phyloP scores from a whole-genome alignment of 208 protist species.

The Acanthamoeba healyi region DNA sequence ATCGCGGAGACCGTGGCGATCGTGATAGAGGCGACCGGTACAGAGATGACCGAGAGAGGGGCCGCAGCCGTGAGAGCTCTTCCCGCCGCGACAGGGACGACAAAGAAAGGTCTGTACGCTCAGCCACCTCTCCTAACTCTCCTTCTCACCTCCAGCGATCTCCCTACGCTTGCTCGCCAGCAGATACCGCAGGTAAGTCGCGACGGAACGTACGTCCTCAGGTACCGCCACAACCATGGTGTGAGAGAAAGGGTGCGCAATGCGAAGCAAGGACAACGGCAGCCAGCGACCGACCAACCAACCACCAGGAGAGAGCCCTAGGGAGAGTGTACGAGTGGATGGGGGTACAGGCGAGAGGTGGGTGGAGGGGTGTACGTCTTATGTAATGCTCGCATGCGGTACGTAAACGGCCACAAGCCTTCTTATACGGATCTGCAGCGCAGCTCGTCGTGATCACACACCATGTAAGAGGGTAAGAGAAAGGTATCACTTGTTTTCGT shows the following conservation, averaged over 20 bases:
- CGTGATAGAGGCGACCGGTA: background rate
- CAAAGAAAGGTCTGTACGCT: constrained; percentile 9
- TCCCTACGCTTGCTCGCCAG: background rate
- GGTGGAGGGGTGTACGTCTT: background rate
- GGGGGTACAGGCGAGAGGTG: background rate
- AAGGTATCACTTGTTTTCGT: too few relatives aligned
- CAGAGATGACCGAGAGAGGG: constrained; percentile 38
- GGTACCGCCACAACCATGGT: constrained; percentile 55
- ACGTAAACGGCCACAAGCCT: background rate
- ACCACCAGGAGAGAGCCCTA: too few relatives aligned
- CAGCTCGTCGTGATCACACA: background rate
- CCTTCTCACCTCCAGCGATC: background rate
- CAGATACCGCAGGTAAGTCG: constrained; percentile 67
- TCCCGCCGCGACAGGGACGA: constrained; percentile 53
- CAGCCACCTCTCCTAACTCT: background rate
- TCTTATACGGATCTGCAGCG: background rate
- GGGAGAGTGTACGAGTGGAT: background rate
- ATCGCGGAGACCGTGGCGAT: constrained; percentile 37
- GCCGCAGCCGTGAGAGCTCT: constrained; percentile 39
- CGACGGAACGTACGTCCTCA: background rate
- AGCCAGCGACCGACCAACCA: background rate
- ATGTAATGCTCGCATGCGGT: constrained; percentile 8
- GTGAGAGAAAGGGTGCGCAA: background rate
- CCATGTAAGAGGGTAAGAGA: background rate
- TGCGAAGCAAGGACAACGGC: background rate